phyloP scores from a whole-genome alignment of 176 grass and related monocot species.

The Oryza nivara region DNA sequence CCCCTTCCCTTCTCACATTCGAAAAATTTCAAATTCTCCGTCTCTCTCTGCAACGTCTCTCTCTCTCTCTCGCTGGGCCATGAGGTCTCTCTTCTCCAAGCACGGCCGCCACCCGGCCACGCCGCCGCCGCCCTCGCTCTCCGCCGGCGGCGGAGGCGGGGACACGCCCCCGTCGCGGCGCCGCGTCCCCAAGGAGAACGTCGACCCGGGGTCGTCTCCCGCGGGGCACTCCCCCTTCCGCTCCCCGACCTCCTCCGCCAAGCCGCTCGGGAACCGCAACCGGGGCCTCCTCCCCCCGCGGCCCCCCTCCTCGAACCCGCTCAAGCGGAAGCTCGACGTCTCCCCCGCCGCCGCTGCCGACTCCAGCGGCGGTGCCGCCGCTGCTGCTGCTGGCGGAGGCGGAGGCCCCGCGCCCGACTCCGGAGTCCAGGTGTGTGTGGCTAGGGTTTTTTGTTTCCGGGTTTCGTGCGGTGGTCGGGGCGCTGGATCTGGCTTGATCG shows the following conservation, averaged over 20 bases:
- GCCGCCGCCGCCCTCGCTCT: constrained; percentile 44
- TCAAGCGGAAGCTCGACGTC: constrained; percentile 73
- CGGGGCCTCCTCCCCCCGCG: constrained; percentile 64
- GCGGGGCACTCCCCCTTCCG: constrained; percentile 31
- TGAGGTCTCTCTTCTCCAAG: constrained; percentile 67
- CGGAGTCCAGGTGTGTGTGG: constrained; percentile 58
- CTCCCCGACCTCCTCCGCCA: constrained; percentile 48
- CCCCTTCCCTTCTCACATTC: neutral
- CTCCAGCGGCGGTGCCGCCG: neutral
- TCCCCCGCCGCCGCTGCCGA: constrained; percentile 1
- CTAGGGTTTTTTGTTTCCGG: constrained; percentile 17
- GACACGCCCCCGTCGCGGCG: constrained; percentile 40
- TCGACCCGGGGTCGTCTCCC: constrained; percentile 19
- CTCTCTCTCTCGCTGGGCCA: constrained; percentile 6
- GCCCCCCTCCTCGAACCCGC: constrained; percentile 54
- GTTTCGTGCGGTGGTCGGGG: neutral
- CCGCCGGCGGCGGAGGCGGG: constrained; percentile 36
- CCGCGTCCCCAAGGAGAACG: constrained; percentile 54
- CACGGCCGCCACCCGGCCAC: constrained; percentile 52
- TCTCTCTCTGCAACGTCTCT: constrained; percentile 28
- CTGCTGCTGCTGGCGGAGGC: neutral
- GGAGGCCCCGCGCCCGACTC: constrained; percentile 40
- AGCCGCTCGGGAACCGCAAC: constrained; percentile 50
- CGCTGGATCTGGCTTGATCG: constrained; percentile 41
- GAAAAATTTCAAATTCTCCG: constrained; percentile 66